These are phyloP conservation scores for Rubus idaeus DNA, from an alignment of 306 rosid genomes.

Conservation along the genomic window DNA sequence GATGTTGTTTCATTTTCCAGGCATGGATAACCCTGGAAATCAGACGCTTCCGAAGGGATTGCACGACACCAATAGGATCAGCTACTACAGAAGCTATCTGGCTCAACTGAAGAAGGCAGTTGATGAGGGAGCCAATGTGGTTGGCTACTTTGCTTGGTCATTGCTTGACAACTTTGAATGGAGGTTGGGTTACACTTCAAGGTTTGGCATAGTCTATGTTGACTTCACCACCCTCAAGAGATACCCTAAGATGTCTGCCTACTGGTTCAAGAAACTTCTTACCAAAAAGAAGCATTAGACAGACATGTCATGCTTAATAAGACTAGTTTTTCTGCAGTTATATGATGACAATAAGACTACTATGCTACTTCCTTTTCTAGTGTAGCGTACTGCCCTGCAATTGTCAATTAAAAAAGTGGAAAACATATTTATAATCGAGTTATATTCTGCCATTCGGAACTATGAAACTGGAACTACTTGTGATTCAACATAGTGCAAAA, in stretches of 20 bases:
- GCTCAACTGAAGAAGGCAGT: slow-evolving; percentile 69
- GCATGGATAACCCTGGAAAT: slow-evolving; percentile 86
- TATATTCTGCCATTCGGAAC: too few relatives aligned
- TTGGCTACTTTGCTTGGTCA: slow-evolving; percentile 93
- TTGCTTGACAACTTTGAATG: slow-evolving; percentile 92
- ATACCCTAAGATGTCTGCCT: slow-evolving; percentile 86
- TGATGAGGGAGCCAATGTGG: slow-evolving; percentile 71
- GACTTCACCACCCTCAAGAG: slow-evolving; percentile 80
- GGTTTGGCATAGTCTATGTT: slow-evolving; percentile 88
- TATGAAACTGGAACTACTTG: too few relatives aligned
- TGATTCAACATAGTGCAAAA: too few relatives aligned
- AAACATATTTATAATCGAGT: too few relatives aligned
- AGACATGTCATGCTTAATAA: not conserved
- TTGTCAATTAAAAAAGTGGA: too few relatives aligned
- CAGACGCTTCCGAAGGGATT: slow-evolving; percentile 51
- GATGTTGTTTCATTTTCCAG: slow-evolving; percentile 32
- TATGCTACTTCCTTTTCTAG: too few relatives aligned
- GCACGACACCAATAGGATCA: slow-evolving; percentile 72
- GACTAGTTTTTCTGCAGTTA: not conserved
- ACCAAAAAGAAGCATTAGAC: slow-evolving; percentile 41
- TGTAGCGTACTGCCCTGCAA: too few relatives aligned
- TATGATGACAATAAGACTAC: not conserved
- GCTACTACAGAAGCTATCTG: slow-evolving; percentile 64
- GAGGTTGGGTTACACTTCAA: slow-evolving; percentile 87
- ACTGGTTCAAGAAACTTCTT: slow-evolving; percentile 75